Evolutionary conservation across 495 filamentous ascomycete species (phyloP).

Genomic region (Acidiella bohemica): DNA sequence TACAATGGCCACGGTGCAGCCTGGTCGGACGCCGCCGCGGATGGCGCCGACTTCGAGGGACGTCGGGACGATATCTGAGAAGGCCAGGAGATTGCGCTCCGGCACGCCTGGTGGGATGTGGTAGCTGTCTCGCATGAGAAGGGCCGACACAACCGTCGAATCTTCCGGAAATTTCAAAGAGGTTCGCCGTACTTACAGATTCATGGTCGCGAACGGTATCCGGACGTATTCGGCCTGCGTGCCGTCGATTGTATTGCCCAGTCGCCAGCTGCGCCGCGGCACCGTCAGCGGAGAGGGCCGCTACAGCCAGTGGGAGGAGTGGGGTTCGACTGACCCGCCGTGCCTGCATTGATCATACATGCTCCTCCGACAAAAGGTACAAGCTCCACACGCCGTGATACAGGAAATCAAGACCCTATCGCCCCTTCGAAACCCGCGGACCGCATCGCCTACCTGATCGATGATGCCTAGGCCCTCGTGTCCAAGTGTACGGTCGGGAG

Average conservation of each 20-base stretch:
- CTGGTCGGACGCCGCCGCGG: constrained; percentile 33
- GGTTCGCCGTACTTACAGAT: too few relatives aligned
- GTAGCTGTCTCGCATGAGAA: constrained; percentile 30
- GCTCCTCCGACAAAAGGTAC: constrained; percentile 28
- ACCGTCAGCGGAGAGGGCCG: too few relatives aligned
- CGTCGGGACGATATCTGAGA: constrained; percentile 39
- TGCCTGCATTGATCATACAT: constrained; percentile 30
- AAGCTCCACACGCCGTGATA: constrained; percentile 32
- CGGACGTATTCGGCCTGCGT: constrained; percentile 40
- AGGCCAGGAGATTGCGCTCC: constrained; percentile 28
- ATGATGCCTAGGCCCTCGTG: constrained; percentile 23
- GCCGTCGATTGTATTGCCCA: constrained; percentile 37
- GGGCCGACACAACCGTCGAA: too few relatives aligned
- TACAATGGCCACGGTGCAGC: constrained; percentile 35
- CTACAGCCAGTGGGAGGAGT: too few relatives aligned
- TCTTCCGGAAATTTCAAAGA: too few relatives aligned
- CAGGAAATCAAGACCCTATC: constrained; percentile 34
- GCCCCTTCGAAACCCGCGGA: constrained; percentile 22
- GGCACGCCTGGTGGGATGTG: constrained; percentile 29
- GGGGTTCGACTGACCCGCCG: too few relatives aligned
- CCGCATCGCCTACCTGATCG: constrained; percentile 16
- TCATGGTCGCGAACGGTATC: constrained; percentile 34
- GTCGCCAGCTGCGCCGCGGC: constrained; percentile 33
- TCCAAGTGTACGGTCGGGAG: constrained; percentile 18
- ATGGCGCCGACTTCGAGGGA: constrained; percentile 38